Evolutionary conservation across 371 early-diverging fungal genomes (phyloP), one percentile per base, ranked within the genome.

Genomic region (Entomophthora muscae): DNA sequence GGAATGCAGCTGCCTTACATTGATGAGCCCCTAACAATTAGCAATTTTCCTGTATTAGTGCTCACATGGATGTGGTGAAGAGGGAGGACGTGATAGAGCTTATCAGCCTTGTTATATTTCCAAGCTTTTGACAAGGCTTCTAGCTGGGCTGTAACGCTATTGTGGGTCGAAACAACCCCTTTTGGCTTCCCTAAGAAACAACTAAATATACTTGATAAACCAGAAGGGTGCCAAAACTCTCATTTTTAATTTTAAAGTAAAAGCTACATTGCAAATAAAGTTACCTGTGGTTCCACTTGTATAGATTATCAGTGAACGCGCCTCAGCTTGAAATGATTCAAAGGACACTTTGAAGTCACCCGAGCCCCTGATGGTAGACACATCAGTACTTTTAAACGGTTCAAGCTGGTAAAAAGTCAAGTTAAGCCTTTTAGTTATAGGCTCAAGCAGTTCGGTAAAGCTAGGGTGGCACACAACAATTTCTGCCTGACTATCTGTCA

Each of bases 21-120:
- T 65, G 13, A 63, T 63, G 10, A 68, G 53, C 26, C 65, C 68
- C 63, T 63, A 58, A 61, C 42, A 59, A 54, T 60, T 30, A 60
- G 3, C 17, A 63, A 24, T 10, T 32, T 59, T 52, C 24, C 55
- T 28, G 27, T 24, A 60, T 23, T 52, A 33, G 52, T 28, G n/a
- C 42, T 63, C 66, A 76, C 90, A 64, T 92, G 93, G 2, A 89
- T 75, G 68, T 93, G 93, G 68, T 91, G 89, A 22, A 93, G 69
- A 0, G 93, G 93, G 1, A 93, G 74, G 27, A 82, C 74, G 63
- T 91, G 86, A 33, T 88, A 77, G 58, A 91, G 80, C 10, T 79
- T 69, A 70, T 93, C 93, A 1, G 69, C 42, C 0, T 66, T 1
- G 0, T 77, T 72, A 83, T 83, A 86, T 29, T 75, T 65, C 93